Evolutionary conservation across 2,329 filamentous ascomycete genomes (phyloP).

Genomic region (Aspergillus uvarum): DNA sequence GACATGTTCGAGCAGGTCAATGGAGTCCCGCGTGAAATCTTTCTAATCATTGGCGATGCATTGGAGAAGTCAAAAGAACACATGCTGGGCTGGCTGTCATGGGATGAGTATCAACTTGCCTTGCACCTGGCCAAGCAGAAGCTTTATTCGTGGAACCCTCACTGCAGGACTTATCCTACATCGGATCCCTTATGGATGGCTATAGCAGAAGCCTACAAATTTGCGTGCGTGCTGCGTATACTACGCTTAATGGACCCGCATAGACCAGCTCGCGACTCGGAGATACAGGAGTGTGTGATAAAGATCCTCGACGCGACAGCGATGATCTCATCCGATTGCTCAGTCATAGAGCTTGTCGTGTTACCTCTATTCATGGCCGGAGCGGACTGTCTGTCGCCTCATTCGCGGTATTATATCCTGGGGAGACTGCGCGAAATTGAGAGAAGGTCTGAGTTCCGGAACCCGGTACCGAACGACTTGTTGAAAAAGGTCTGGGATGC

Average conservation of each 20-base stretch:
- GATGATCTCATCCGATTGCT: slow-evolving; percentile 22
- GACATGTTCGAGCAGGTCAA: slow-evolving; percentile 31
- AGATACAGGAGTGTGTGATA: slow-evolving; percentile 29
- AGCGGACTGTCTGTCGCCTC: slow-evolving; percentile 26
- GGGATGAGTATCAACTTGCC: slow-evolving; percentile 20
- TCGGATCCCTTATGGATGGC: slow-evolving; percentile 25
- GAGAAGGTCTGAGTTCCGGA: slow-evolving; percentile 27
- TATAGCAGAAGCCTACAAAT: slow-evolving; percentile 28
- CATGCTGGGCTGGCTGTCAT: slow-evolving; percentile 20
- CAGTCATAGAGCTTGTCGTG: slow-evolving; percentile 29
- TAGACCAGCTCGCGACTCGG: slow-evolving; percentile 18
- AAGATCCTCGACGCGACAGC: slow-evolving; percentile 29
- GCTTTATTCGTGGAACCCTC: slow-evolving; percentile 25
- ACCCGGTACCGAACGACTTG: slow-evolving; percentile 22
- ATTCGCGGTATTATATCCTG: slow-evolving; percentile 33
- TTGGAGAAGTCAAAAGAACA: slow-evolving; percentile 30
- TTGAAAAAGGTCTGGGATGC: slow-evolving; percentile 29
- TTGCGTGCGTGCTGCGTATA: slow-evolving; percentile 30
- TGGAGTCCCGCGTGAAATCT: slow-evolving; percentile 31
- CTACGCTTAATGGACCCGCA: slow-evolving; percentile 26
- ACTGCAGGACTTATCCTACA: slow-evolving; percentile 23
- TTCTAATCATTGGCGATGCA: slow-evolving; percentile 28
- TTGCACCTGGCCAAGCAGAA: slow-evolving; percentile 20
- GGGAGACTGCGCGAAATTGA: slow-evolving; percentile 27
- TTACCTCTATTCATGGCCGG: slow-evolving; percentile 34